phyloP scores from a whole-genome alignment of 768 basidiomycete species.

The Termitomyces sp. region DNA sequence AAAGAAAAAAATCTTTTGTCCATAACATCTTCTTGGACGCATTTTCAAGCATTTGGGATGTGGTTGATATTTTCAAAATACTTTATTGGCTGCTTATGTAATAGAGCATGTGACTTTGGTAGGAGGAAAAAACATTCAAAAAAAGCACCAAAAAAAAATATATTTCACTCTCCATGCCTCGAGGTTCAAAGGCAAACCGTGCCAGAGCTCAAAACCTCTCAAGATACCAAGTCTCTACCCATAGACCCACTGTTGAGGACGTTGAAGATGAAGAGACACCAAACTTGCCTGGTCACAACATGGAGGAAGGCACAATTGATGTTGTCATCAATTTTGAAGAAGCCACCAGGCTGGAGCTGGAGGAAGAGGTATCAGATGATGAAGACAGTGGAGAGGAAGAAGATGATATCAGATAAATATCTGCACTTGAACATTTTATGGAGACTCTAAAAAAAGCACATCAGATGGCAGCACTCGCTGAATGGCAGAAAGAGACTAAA shows the following conservation, averaged over 20 bases:
- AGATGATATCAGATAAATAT: not conserved
- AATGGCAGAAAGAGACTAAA: not conserved
- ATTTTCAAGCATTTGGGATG: not conserved
- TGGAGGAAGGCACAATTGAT: not conserved
- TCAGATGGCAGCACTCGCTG: not conserved
- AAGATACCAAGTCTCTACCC: not conserved
- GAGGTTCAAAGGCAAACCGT: not conserved
- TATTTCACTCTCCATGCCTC: not conserved
- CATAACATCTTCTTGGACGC: not conserved
- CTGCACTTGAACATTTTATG: not conserved
- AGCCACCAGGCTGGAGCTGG: no score
- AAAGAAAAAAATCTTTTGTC: no score
- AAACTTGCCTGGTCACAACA: not conserved
- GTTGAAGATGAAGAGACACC: not conserved
- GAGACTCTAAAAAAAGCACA: not conserved
- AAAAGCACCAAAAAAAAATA: no score
- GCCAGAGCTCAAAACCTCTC: not conserved
- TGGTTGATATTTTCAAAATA: not conserved
- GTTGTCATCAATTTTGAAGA: not conserved
- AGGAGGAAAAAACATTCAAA: not conserved
- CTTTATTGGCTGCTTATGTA: not conserved
- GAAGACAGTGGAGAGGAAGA: not conserved
- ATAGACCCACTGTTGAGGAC: not conserved
- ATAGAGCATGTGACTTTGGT: not conserved
- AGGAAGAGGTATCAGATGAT: not conserved